Evolutionary conservation across 1,139 yeast genomes (phyloP), one percentile per base, ranked within the genome.

Genomic region (Blastobotrys persicus): DNA sequence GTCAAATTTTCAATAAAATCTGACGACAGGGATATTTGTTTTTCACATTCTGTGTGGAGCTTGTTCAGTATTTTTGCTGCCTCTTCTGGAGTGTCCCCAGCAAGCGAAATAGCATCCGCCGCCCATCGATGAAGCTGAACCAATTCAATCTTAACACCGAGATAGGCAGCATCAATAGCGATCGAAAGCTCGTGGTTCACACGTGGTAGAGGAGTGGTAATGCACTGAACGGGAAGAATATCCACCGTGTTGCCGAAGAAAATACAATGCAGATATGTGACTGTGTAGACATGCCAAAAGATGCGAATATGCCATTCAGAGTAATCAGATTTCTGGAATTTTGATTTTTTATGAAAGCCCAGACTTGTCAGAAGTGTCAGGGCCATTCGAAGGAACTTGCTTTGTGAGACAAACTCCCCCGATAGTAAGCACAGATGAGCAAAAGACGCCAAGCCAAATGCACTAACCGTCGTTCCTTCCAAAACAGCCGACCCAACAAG

Each of bases 221-320:
- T 46, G 33, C 37, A 38, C 18, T 39, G 19, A 19, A 41, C 3
- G 7, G 45, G 41, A 12, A 48, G 19, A 17, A 47, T 42, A 17
- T 45, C 49, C 4, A 40, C 18, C 4, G 37, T 34, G 19, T 31
- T 39, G 28, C 44, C 38, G 41, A 47, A 35, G 34, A 47, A 49
- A 4, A 46, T 28, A 5, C 50, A 45, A 32, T 49, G 52, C n/a
- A 41, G 37, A 37, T 47, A 52, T n/a, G 47, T 19, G 12, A 50
- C 50, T 3, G 52, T 40, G 42, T 49, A 52, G 9, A 48, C 31
- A 42, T 50, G 53, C 56, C 56, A 53, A 28, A 50, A 53, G 7
- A 48, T 23, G 31, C 43, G 33, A n/a, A 42, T 17, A n/a, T 38
- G 42, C 35, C 16, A 40, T 47, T 45, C 47, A 13, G 31, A 39